These are phyloP conservation scores for Coniosporium apollinis DNA, from an alignment of 495 filamentous ascomycete species.

Conservation along the genomic window DNA sequence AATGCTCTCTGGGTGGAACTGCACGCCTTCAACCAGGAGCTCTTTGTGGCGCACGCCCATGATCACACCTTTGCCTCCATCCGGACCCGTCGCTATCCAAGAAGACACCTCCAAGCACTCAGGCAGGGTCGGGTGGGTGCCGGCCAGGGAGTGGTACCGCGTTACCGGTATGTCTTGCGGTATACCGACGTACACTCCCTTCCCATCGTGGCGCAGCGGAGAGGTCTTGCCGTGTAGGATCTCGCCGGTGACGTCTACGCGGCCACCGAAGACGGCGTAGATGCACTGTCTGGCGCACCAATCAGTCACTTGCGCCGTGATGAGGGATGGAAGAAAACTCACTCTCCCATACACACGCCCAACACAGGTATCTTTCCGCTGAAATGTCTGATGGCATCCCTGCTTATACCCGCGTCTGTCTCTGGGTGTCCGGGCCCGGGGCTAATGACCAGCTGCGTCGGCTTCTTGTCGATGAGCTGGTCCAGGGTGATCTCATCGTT, in stretches of 20 bases:
- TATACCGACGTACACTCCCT: constrained; percentile 70
- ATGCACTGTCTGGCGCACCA: constrained; percentile 54
- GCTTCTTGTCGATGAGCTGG: constrained; percentile 62
- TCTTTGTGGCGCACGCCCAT: constrained; percentile 95
- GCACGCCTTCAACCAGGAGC: constrained; percentile 77
- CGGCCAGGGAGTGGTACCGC: constrained; percentile 90
- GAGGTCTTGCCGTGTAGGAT: constrained; percentile 97
- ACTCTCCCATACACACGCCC: constrained; percentile 96
- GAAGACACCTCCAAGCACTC: constrained; percentile 78
- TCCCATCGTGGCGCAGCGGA: constrained; percentile 67
- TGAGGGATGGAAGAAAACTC: no score
- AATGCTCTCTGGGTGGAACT: constrained; percentile 97
- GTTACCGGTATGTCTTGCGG: constrained; percentile 71
- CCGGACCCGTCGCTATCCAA: constrained; percentile 43
- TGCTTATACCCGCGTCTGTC: constrained; percentile 82
- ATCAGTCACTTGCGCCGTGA: background rate
- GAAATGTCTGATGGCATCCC: constrained; percentile 78
- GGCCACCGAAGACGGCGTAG: constrained; percentile 75
- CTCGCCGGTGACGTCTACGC: constrained; percentile 84
- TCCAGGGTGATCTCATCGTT: constrained; percentile 84
- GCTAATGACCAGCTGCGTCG: constrained; percentile 87
- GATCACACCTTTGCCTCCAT: constrained; percentile 62
- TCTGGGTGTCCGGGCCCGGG: constrained; percentile 86
- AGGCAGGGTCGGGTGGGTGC: constrained; percentile 78
- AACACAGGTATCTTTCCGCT: constrained; percentile 94